Percentiles rank a stretch among this genome's conserved stretches.
These are phyloP conservation scores for Lagerstroemia speciosa DNA, from an alignment of 345 rosid genomes.

Conservation along the genomic window DNA sequence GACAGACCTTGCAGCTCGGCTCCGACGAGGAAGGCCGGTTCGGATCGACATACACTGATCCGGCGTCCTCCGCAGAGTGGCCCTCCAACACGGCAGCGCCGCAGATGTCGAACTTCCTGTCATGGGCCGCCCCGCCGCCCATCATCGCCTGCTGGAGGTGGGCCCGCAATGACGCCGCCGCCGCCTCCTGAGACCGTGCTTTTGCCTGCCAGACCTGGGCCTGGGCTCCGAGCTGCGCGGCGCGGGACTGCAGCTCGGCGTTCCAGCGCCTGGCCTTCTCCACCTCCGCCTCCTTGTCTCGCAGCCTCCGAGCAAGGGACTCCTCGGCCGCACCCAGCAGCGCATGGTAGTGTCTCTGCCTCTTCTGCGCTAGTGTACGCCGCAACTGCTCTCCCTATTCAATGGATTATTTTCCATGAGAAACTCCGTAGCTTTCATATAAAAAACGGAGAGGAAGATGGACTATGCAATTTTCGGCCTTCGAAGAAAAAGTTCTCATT, in stretches of 20 bases:
- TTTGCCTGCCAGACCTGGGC: constrained; percentile 80
- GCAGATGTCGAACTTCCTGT: constrained; percentile 11
- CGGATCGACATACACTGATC: constrained; percentile 75
- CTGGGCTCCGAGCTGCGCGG: constrained; percentile 61
- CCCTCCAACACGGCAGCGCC: constrained; percentile 17
- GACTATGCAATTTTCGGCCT: not conserved
- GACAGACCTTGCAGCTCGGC: constrained; percentile 54
- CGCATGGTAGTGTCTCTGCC: constrained; percentile 65
- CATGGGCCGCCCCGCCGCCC: constrained; percentile 18
- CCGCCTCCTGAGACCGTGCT: constrained; percentile 69
- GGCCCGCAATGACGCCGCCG: constrained; percentile 70
- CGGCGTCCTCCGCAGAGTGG: constrained; percentile 65
- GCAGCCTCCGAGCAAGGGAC: constrained; percentile 40
- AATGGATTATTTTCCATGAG: not conserved
- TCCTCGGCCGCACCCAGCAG: constrained; percentile 65
- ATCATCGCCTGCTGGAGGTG: constrained; percentile 58
- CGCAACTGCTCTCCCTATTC: constrained; percentile 66
- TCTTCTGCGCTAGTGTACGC: constrained; percentile 62
- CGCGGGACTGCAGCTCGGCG: constrained; percentile 74
- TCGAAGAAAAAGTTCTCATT: too few species aligned
- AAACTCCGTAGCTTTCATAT: too few species aligned
- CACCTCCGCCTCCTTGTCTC: constrained; percentile 68
- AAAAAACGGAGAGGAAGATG: too few species aligned
- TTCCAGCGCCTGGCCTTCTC: constrained; percentile 69
- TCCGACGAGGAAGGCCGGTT: constrained; percentile 33